phyloP scores from a whole-genome alignment of 371 early-diverging fungal genomes.

The Mortierella sp. region DNA sequence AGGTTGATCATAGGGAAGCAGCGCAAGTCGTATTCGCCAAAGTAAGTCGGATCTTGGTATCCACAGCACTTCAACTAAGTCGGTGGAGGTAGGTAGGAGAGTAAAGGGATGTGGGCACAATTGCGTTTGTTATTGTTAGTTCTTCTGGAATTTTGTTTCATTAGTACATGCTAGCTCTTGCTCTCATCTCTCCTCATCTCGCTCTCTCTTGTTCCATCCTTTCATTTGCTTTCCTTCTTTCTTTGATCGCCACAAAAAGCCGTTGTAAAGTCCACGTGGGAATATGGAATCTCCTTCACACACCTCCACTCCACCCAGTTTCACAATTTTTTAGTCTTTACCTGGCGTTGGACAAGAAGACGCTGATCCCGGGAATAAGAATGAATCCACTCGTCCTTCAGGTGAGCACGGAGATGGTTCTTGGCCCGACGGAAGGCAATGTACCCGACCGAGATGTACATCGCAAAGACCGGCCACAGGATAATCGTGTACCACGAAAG shows the following conservation, averaged over 20 bases:
- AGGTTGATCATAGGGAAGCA: conserved; percentile 72
- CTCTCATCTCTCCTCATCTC: background rate
- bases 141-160: background rate
- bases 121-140: background rate
- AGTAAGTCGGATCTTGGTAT: conserved; percentile 24
- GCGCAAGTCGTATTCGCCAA: conserved; percentile 46
- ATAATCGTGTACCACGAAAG: conserved; percentile 66
- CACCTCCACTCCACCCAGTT: background rate
- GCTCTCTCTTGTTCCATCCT: background rate
- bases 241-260: background rate
- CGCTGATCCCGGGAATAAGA: conserved; percentile 44
- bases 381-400: conserved; percentile 44
- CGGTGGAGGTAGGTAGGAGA: background rate
- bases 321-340: conserved; percentile 3
- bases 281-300: background rate
- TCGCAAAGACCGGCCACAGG: conserved; percentile 68
- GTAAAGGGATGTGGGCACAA: background rate
- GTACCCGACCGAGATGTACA: conserved; percentile 71
- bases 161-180: background rate
- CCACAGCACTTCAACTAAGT: conserved; percentile 54
- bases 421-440: conserved; percentile 62
- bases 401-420: conserved; percentile 29
- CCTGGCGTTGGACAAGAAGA: conserved; percentile 44
- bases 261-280: background rate
- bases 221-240: background rate